Percentiles rank a stretch among this genome's conserved stretches.
phyloP scores from a whole-genome alignment of 139 green algal species.

The Astrephomene gubernaculifera region DNA sequence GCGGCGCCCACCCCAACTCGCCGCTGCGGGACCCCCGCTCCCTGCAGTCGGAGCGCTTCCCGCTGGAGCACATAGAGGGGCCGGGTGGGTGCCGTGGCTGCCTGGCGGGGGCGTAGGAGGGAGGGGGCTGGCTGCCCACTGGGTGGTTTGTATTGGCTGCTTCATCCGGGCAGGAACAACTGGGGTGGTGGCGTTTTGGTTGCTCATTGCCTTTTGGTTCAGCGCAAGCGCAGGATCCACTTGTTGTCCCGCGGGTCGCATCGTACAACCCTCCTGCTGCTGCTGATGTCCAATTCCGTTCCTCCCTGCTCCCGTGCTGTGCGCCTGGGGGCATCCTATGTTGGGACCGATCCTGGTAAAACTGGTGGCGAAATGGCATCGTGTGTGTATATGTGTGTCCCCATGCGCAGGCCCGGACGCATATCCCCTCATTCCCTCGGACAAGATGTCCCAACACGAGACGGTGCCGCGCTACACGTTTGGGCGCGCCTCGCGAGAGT shows the following conservation, averaged over 20 bases:
- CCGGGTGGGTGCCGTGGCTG: neutral
- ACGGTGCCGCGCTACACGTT: neutral
- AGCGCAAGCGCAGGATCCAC: too few species aligned
- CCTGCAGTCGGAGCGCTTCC: conserved; percentile 21
- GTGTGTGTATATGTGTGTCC: too few species aligned
- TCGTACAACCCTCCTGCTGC: too few species aligned
- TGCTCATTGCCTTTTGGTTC: too few species aligned
- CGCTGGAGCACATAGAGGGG: conserved; percentile 24
- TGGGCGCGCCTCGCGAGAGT: conserved; percentile 5
- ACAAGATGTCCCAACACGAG: conserved; percentile 8
- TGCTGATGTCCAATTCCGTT: too few species aligned
- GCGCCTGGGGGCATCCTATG: too few species aligned
- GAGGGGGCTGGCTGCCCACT: neutral
- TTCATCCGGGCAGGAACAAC: too few species aligned
- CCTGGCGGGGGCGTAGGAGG: neutral
- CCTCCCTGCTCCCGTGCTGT: too few species aligned
- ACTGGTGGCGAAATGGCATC: too few species aligned
- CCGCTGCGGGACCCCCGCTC: conserved; percentile 19
- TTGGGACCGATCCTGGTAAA: too few species aligned
- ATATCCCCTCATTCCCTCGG: neutral
- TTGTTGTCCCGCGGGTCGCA: too few species aligned
- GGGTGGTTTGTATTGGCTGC: neutral
- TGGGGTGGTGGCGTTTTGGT: too few species aligned
- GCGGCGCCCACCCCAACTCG: neutral
- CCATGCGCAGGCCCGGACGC: conserved; percentile 20